Evolutionary conservation across 2,329 filamentous ascomycete species (phyloP).

Genomic region (Sporothrix variecibatus): DNA sequence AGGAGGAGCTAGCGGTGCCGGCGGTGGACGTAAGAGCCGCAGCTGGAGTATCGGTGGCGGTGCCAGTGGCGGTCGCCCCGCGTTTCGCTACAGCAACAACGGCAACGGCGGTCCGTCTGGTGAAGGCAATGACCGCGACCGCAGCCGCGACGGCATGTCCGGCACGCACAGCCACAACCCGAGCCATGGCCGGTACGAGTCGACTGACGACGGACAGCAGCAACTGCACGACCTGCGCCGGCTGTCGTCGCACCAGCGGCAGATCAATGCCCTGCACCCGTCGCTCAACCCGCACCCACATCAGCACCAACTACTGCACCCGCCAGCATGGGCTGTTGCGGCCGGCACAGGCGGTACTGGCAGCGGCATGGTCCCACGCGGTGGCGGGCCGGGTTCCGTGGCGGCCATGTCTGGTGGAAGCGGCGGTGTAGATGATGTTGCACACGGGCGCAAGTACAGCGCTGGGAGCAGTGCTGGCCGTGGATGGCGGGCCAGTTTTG

Average conservation of each 20-base stretch:
- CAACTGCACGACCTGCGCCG: slow-evolving; percentile 13
- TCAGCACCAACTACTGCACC: slow-evolving; percentile 14
- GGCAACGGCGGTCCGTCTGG: not conserved
- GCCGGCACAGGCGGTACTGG: not conserved
- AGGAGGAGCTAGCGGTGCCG: not conserved
- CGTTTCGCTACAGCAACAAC: not conserved
- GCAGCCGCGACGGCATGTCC: slow-evolving; percentile 1
- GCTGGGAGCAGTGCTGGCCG: slow-evolving; percentile 17
- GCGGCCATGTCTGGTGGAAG: not conserved
- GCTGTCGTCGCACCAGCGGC: not conserved
- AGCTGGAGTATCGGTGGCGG: slow-evolving; percentile 2
- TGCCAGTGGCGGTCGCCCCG: slow-evolving; percentile 4
- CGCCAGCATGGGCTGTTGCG: not conserved
- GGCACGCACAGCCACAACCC: not conserved
- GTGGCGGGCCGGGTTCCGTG: not conserved
- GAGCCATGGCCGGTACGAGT: slow-evolving; percentile 17
- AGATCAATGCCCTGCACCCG: not conserved
- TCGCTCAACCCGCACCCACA: not conserved
- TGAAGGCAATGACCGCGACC: not conserved
- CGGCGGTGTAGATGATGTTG: not conserved
- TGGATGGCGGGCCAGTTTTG: slow-evolving; percentile 18
- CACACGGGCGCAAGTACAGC: slow-evolving; percentile 12
- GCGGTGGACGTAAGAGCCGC: slow-evolving; percentile 1
- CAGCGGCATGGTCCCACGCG: not conserved
- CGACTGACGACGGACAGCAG: slow-evolving; percentile 16